phyloP scores from a whole-genome alignment of 2,329 filamentous ascomycete species.

The Fusarium papillatum region DNA sequence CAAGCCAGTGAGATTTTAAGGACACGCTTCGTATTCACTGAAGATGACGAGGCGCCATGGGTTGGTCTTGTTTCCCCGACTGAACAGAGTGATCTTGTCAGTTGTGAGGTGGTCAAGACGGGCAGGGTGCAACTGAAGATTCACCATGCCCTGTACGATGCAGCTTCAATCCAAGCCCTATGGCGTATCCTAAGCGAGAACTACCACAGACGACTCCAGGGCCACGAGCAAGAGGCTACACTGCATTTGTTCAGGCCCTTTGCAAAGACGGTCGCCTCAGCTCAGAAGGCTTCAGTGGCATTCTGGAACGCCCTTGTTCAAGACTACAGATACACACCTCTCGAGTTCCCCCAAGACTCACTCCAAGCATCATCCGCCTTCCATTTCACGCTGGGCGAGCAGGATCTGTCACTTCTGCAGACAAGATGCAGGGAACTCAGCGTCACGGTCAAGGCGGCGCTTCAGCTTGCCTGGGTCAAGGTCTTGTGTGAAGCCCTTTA shows the following conservation, averaged over 20 bases:
- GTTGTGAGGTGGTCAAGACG: neutral
- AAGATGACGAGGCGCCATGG: slow-evolving; percentile 20
- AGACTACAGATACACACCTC: slow-evolving; percentile 3
- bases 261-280: neutral
- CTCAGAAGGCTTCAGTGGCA: neutral
- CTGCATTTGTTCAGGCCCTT: slow-evolving; percentile 15
- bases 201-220: neutral
- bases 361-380: slow-evolving; percentile 15
- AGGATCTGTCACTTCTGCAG: slow-evolving; percentile 2
- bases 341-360: neutral
- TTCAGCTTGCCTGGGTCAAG: slow-evolving; percentile 21
- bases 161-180: neutral
- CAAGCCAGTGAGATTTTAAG: slow-evolving; percentile 18
- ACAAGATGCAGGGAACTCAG: neutral
- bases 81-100: slow-evolving; percentile 19
- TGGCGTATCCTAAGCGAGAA: neutral
- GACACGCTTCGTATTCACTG: slow-evolving; percentile 20
- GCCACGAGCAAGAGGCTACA: neutral
- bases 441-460: slow-evolving; percentile 12
- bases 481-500: neutral
- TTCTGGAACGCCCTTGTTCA: neutral
- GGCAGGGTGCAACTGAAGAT: slow-evolving; percentile 10
- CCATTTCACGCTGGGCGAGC: neutral
- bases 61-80: slow-evolving; percentile 21
- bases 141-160: slow-evolving; percentile 26